Base-by-base conservation (phyloP, 2,329 filamentous ascomycete genomes). In the Colletotrichum lupini region DNA sequence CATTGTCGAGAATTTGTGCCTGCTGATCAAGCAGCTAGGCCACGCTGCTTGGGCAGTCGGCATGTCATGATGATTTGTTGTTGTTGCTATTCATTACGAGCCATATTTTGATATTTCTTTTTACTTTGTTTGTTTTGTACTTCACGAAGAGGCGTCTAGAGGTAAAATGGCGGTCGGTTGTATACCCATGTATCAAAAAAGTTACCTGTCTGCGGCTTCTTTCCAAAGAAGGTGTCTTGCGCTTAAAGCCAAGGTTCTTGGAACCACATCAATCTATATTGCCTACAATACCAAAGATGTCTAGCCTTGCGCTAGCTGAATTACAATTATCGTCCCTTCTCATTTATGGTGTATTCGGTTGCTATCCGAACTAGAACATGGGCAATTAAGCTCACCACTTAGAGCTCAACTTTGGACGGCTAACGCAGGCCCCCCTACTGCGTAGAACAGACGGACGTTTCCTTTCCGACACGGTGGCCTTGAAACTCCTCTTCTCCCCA, bases 1-100 rank as follows among this genome's bases (percentile, higher is more conserved):
- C 0, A 85, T 94, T 57, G 91, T 93, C 1, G 91, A 93, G 76
- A 94, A 93, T 74, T 79, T 94, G 60, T 88, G 91, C 58, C 86
- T 90, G 58, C 81, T 94, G 76, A 88, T 94, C 77, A 87, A 87
- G 74, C 90, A 91, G 75, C 80, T 93, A 65, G 87, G 88, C 4
- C 84, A 85, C 76, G 87, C 88, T 4, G 86, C 87, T 11, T 80
- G 81, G 78, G 81, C 79, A 16, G 81, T 83, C 24, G 81, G 81
- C 30, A 68, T 82, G 42, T 74, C 75, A 24, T 78, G 67, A 74
- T 16, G n/a, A n/a, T 28, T 9, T 58, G 1, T 19, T n/a, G 30
- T 19, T 37, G 35, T 42, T 22, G 32, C 32, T 26, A 19, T 46
- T 30, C 46, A 22, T 59, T 16, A 14, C 26, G 52, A 37, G 32